Percentiles rank a stretch among this genome's conserved stretches.
Conservation (phyloP, 2,329 filamentous ascomycete genomes). For the Didymella arachidicola region DNA sequence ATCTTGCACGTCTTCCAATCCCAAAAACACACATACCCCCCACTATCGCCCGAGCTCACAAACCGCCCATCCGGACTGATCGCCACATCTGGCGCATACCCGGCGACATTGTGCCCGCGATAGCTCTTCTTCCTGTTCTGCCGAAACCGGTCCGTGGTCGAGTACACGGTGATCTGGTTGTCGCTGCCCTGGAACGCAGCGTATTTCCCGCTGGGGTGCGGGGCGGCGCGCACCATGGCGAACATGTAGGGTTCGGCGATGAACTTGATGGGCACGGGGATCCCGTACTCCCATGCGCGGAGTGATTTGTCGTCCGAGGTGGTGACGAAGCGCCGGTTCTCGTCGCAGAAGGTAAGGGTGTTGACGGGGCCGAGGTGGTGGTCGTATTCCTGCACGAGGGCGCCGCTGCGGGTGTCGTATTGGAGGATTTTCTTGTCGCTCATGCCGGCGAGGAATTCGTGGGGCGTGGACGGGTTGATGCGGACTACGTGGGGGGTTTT, state of each 20-base stretch:
- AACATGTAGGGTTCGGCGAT: slow-evolving; percentile 99
- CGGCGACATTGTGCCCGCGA: slow-evolving; percentile 93
- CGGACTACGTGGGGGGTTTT: slow-evolving; percentile 94
- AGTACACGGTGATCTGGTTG: slow-evolving; percentile 97
- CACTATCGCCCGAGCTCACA: slow-evolving; percentile 84
- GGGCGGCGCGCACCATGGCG: slow-evolving; percentile 83
- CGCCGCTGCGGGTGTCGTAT: slow-evolving; percentile 84
- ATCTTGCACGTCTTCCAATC: slow-evolving; percentile 99
- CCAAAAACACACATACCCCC: slow-evolving; percentile 93
- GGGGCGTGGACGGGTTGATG: slow-evolving; percentile 85
- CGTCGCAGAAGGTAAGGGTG: slow-evolving; percentile 94
- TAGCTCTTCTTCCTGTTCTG: slow-evolving; percentile 98
- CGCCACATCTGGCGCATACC: slow-evolving; percentile 88
- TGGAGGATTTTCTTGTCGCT: slow-evolving; percentile 99
- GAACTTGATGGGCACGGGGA: slow-evolving; percentile 97
- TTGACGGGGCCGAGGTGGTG: slow-evolving; percentile 98
- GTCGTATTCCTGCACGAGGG: slow-evolving; percentile 96
- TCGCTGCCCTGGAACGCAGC: slow-evolving; percentile 92
- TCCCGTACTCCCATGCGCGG: slow-evolving; percentile 97
- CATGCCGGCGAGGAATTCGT: slow-evolving; percentile 96
- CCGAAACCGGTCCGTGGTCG: slow-evolving; percentile 91
- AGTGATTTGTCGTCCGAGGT: slow-evolving; percentile 97
- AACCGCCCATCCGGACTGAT: slow-evolving; percentile 93
- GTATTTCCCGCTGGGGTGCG: slow-evolving; percentile 91
- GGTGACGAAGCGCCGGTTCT: slow-evolving; percentile 94